Evolutionary conservation across 2,329 filamentous ascomycete genomes (phyloP), one percentile per base, ranked within the genome.

Genomic region (Aspergillus calidoustus): DNA sequence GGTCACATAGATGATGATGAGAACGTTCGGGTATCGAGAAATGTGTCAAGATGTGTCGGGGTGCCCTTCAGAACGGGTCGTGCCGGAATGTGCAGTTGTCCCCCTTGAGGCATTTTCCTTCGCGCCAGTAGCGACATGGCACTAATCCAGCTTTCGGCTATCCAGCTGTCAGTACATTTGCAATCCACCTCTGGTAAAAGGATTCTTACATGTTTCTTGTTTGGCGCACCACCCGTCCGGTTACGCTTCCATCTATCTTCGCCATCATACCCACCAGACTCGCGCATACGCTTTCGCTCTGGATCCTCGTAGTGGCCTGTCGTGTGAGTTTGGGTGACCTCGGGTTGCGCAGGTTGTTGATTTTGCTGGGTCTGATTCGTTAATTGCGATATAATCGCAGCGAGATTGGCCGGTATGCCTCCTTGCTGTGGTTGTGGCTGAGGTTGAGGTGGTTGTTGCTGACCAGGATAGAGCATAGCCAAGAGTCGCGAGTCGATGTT

Each of bases 61-160:
- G 60, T 43, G 54, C 48, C 56, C 49, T 23, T 55, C 54, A 68
- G 41, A 68, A 53, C 34, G 68, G 64, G 64, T 82, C 80, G 60
- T 84, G 82, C 59, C 80, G 74, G 69, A 79, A 83, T n/a, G 81
- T 83, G 71, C 82, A 84, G 46, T 81, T 75, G 23, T 81, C 78
- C 19, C 82, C 82, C 67, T 86, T 86, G 60, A 79, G 75, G 69
- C 84, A 86, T 66, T 80, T 82, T 13, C 83, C 83, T 62, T 83
- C 79, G 41, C 80, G 75, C 80, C 80, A 86, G 71, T 82, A 86
- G 61, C 80, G 79, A 72, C 84, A 86, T 9, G 79, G 72, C 41
- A 82, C 76, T 22, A 78, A 72, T 54, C 79, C 79, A 61, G 76
- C 77, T 63, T 81, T 80, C 55, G 77, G 77, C 70, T 80, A 63